A percentile compares a stretch with the other conserved stretches of the same genome.
Conservation (phyloP, 257 asterid genomes). For the Echium plantagineum region DNA sequence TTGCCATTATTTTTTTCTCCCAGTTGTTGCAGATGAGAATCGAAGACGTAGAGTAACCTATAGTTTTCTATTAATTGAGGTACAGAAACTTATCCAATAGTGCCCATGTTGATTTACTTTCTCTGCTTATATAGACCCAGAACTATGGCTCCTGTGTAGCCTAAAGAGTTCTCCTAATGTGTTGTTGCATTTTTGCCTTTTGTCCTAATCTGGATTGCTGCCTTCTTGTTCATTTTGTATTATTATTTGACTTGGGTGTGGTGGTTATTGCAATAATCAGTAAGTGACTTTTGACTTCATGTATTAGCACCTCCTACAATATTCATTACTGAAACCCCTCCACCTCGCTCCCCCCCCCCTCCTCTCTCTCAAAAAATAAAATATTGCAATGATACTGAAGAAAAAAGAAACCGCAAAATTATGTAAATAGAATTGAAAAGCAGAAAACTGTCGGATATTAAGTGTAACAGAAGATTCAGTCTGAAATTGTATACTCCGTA, state of each 20-base stretch:
- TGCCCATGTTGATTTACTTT: background rate
- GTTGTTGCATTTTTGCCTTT: background rate
- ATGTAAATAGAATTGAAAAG: too few species aligned
- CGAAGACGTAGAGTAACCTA: conserved; percentile 38
- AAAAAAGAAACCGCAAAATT: too few species aligned
- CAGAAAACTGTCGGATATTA: too few species aligned
- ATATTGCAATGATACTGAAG: too few species aligned
- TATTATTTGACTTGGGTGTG: too few species aligned
- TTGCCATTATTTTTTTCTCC: conserved; percentile 33
- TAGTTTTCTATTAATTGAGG: conserved; percentile 50
- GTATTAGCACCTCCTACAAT: background rate
- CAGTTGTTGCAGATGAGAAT: conserved; percentile 59
- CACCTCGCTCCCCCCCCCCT: too few species aligned
- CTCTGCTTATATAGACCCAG: background rate
- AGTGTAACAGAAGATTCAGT: too few species aligned
- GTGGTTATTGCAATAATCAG: background rate
- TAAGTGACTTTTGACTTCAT: background rate
- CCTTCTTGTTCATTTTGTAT: background rate
- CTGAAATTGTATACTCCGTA: too few species aligned
- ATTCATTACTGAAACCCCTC: too few species aligned
- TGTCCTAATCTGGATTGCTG: background rate
- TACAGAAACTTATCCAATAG: conserved; percentile 23
- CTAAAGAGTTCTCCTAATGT: background rate
- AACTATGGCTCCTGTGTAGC: background rate
- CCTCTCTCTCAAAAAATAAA: too few species aligned